A percentile compares a stretch with the other conserved stretches of the same genome.
These are phyloP conservation scores for Solanum clarkiae DNA, from an alignment of 257 asterid species.

Conservation along the genomic window DNA sequence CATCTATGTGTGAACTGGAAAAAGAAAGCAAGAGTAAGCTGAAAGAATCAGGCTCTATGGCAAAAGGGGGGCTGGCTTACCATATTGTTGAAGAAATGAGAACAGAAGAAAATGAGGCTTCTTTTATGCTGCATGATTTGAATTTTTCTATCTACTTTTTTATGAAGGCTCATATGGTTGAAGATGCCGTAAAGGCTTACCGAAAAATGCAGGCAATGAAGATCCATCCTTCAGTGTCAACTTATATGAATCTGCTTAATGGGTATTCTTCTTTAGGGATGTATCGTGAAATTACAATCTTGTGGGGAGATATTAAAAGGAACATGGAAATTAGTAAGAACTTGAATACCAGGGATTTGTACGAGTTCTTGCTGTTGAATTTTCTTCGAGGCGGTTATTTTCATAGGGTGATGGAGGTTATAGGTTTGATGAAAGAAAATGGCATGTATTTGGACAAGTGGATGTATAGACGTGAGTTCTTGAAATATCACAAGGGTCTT, in stretches of 20 bases:
- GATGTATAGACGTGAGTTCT: conserved; percentile 49
- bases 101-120: conserved; percentile 19
- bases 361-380: conserved; percentile 48
- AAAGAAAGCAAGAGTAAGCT: conserved; percentile 4
- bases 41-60: not conserved
- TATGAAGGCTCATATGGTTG: conserved; percentile 74
- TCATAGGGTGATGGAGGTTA: conserved; percentile 77
- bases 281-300: conserved; percentile 66
- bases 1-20: conserved; percentile 4
- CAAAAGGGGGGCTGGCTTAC: conserved; percentile 28
- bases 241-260: conserved; percentile 38
- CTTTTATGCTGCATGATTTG: conserved; percentile 24
- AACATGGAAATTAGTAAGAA: conserved; percentile 21
- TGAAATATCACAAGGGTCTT: conserved; percentile 69
- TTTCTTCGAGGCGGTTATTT: conserved; percentile 83
- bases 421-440: conserved; percentile 45
- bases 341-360: conserved; percentile 42
- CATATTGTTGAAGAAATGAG: conserved; percentile 28
- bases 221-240: conserved; percentile 45
- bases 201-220: conserved; percentile 58
- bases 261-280: conserved; percentile 55
- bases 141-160: conserved; percentile 76
- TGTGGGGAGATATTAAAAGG: conserved; percentile 89
- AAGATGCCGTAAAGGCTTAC: conserved; percentile 61
- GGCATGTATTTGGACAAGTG: conserved; percentile 65